phyloP scores from a whole-genome alignment of 2,329 filamentous ascomycete genomes.

The Cladosporium halotolerans region DNA sequence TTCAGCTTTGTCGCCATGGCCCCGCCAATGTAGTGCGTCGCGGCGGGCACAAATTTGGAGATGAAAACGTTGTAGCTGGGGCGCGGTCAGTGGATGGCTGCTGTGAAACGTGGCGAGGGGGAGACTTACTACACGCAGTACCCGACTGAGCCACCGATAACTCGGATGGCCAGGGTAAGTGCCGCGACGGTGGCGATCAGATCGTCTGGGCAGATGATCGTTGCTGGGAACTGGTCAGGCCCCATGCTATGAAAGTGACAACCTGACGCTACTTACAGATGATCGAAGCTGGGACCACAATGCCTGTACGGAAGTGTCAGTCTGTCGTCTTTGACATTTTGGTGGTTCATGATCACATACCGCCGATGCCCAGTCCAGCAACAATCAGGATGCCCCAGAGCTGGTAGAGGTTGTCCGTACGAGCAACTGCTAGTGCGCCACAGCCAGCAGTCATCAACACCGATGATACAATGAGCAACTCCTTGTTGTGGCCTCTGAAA shows the following conservation, averaged over 20 bases:
- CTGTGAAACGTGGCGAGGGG: background rate
- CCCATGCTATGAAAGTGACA: background rate
- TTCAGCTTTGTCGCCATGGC: slow-evolving; percentile 45
- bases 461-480: slow-evolving; percentile 54
- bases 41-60: slow-evolving; percentile 39
- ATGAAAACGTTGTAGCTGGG: slow-evolving; percentile 45
- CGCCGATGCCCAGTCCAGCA: slow-evolving; percentile 59
- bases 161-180: slow-evolving; percentile 62
- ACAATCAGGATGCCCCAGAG: slow-evolving; percentile 46
- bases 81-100: background rate
- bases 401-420: slow-evolving; percentile 26
- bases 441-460: slow-evolving; percentile 58
- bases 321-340: background rate
- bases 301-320: slow-evolving; percentile 22
- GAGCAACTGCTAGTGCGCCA: slow-evolving; percentile 27
- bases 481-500: slow-evolving; percentile 53
- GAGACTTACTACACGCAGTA: slow-evolving; percentile 31
- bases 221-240: slow-evolving; percentile 32
- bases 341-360: slow-evolving; percentile 19
- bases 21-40: slow-evolving; percentile 45
- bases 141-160: slow-evolving; percentile 59
- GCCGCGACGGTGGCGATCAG: slow-evolving; percentile 64
- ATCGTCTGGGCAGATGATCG: slow-evolving; percentile 64
- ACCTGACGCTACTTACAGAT: slow-evolving; percentile 35
- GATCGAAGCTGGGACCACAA: slow-evolving; percentile 61